These are phyloP conservation scores for Xerocomus minutiporus DNA, from an alignment of 1,284 basidiomycete species.

Conservation along the genomic window DNA sequence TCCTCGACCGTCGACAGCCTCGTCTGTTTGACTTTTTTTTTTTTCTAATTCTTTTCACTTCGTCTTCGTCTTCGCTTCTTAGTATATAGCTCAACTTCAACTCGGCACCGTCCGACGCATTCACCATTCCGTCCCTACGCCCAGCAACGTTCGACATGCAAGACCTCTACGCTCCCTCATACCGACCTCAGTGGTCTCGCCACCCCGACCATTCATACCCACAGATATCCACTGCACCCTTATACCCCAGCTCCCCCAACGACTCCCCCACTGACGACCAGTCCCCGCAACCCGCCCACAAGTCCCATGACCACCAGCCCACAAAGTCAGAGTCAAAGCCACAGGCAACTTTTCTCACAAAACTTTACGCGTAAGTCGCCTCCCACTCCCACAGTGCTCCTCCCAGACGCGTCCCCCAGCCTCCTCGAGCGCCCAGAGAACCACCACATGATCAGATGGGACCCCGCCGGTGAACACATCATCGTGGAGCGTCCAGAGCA, in stretches of 20 bases:
- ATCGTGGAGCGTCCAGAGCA: conserved; percentile 88
- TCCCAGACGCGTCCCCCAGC: conserved; percentile 36
- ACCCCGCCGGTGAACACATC: conserved; percentile 83
- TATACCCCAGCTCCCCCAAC: conserved; percentile 44
- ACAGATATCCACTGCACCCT: conserved; percentile 34
- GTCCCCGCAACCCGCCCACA: conserved; percentile 41
- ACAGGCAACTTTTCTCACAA: conserved; percentile 87
- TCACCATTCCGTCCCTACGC: conserved; percentile 35
- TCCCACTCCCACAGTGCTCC: not conserved
- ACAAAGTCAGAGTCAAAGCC: conserved; percentile 66
- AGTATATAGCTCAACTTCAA: conserved; percentile 30
- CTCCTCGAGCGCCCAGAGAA: conserved; percentile 81
- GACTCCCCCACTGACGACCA: conserved; percentile 47
- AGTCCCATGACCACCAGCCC: conserved; percentile 46
- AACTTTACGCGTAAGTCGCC: conserved; percentile 79
- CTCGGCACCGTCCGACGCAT: conserved; percentile 31
- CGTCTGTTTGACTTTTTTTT: conserved; percentile 25
- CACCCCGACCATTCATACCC: conserved; percentile 34
- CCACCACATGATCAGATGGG: conserved; percentile 91
- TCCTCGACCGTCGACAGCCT: conserved; percentile 28
- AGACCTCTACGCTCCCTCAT: conserved; percentile 68
- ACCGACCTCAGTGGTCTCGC: conserved; percentile 38
- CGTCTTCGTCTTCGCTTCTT: conserved; percentile 11
- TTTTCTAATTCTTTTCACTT: conserved; percentile 1
- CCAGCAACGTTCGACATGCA: conserved; percentile 36